Conservation (phyloP, 1,284 basidiomycete species). For the Heliocybe sulcata region DNA sequence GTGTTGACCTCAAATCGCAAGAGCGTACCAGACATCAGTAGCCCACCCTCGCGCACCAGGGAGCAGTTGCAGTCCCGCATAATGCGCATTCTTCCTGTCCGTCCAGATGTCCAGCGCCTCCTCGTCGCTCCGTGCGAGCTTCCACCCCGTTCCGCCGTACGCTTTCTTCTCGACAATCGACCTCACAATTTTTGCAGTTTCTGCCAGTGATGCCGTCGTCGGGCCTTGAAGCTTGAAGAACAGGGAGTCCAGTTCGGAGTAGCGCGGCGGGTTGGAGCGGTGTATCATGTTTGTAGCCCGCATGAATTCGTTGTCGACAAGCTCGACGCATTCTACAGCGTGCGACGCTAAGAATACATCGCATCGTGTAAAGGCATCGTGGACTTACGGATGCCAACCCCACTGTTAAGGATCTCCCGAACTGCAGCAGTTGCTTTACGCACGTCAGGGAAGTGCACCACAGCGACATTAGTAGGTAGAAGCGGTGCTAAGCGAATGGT, state of each 20-base stretch:
- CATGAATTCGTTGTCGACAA: slow-evolving; percentile 70
- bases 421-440: slow-evolving; percentile 68
- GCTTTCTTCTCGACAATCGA: slow-evolving; percentile 40
- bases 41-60: slow-evolving; percentile 65
- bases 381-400: slow-evolving; percentile 57
- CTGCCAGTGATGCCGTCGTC: slow-evolving; percentile 48
- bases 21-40: slow-evolving; percentile 79
- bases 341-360: slow-evolving; percentile 1
- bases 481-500: slow-evolving; percentile 78
- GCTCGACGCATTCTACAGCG: slow-evolving; percentile 59
- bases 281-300: slow-evolving; percentile 62
- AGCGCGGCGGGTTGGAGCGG: slow-evolving; percentile 41
- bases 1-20: slow-evolving; percentile 2
- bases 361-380: neutral
- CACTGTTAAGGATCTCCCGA: slow-evolving; percentile 68
- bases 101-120: slow-evolving; percentile 80
- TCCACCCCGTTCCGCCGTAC: slow-evolving; percentile 66
- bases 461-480: slow-evolving; percentile 69
- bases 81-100: slow-evolving; percentile 81
- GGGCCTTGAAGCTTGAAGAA: slow-evolving; percentile 89
- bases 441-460: slow-evolving; percentile 64
- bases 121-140: slow-evolving; percentile 57
- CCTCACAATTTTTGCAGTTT: slow-evolving; percentile 55
- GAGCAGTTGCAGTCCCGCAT: slow-evolving; percentile 60
- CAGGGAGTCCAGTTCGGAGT: slow-evolving; percentile 66